Base-by-base conservation (phyloP, 2,329 filamentous ascomycete species). In the Talaromyces sp. region DNA sequence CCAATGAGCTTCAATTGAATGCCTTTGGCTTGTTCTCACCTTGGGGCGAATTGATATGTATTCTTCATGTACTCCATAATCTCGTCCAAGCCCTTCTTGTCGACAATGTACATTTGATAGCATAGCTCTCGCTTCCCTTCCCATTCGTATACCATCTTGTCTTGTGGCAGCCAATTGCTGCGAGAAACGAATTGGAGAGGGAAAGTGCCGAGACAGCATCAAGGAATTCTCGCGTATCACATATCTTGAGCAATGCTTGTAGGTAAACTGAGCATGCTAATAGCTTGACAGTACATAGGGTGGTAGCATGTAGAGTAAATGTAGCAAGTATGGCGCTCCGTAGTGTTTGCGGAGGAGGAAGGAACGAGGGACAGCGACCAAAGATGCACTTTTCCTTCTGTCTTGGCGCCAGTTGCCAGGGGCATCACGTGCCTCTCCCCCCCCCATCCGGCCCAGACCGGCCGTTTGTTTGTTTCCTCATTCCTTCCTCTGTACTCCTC, bases 31-130 rank as follows among this genome's bases (percentile, higher is more conserved):
- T 64, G 75, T 82, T 56, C 52, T 75, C 81, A 90, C 89, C 88
- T 90, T 25, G 91, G 90, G 35, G 86, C 82, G 76, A 93, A 92
- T 67, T 86, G 83, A 79, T 89, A 82, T 66, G 83, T 81, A 64
- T 81, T 81, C 68, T 83, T 86, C 83, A 92, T 89, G 72, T 88
- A 87, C 31, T 88, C 83, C 82, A 91, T 90, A 49, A 95, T 89
- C 69, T 93, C 88, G 71, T 90, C 87, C 65, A 93, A 79, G 47
- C 87, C 86, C 79, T 86, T 89, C 70, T 87, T 87, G 78, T 95
- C 89, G 66, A 88, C 86, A 70, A 94, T 91, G 72, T 93, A 95
- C 72, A 95, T 85, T 69, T 86, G 85, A 75, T 86, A 88, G 78
- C 86, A 89, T 69, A 87, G 82, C 49, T 85, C 84, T 71, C 85